Conservation (phyloP, 495 filamentous ascomycete species). For the Talaromyces nanjingensis region DNA sequence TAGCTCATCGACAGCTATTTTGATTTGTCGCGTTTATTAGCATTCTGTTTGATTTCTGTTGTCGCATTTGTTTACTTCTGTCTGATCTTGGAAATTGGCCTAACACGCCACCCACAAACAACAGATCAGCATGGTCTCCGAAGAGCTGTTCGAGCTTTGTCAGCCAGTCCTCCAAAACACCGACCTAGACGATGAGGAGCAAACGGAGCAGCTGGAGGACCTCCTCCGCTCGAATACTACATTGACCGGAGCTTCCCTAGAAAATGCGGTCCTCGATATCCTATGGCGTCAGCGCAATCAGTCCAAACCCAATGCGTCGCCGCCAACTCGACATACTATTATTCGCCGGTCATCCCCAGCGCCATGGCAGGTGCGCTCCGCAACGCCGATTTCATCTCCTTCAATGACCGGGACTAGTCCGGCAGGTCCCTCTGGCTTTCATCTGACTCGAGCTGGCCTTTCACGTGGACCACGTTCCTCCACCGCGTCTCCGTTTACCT, state of each 20-base stretch:
- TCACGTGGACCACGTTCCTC: constrained; percentile 49
- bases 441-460: constrained; percentile 60
- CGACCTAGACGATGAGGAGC: constrained; percentile 85
- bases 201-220: constrained; percentile 86
- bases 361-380: constrained; percentile 80
- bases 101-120: not conserved
- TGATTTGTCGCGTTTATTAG: not conserved
- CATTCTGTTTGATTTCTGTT: not conserved
- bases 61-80: not conserved
- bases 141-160: constrained; percentile 86
- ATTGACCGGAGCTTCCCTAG: constrained; percentile 68
- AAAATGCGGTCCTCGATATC: constrained; percentile 85
- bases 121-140: constrained; percentile 65
- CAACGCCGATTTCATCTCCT: constrained; percentile 72
- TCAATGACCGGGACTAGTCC: constrained; percentile 70
- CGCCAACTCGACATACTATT: constrained; percentile 79
- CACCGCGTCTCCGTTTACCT: constrained; percentile 77
- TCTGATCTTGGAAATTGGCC: not conserved
- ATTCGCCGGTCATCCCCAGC: constrained; percentile 87
- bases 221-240: constrained; percentile 72
- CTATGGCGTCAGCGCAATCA: constrained; percentile 87
- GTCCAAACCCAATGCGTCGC: constrained; percentile 63
- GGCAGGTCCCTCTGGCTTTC: constrained; percentile 70
- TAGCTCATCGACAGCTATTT: not conserved
- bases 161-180: constrained; percentile 81